Evolutionary conservation across 768 basidiomycete species (phyloP).

Genomic region (Neoboletus subvelutipes): DNA sequence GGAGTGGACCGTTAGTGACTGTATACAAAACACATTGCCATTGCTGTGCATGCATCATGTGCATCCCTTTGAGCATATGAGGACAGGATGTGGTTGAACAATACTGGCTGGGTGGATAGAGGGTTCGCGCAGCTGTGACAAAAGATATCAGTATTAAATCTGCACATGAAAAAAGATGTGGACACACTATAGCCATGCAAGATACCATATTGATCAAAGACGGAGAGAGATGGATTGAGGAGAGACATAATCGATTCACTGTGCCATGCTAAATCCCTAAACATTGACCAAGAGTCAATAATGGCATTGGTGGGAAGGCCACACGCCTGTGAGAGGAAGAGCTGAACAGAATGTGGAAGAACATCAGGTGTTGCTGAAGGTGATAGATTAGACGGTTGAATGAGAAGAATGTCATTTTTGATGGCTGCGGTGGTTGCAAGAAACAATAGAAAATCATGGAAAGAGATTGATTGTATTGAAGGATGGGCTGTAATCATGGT

Average conservation of each 20-base stretch:
- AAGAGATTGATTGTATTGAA: background rate
- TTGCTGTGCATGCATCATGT: conserved; percentile 5
- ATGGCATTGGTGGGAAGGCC: background rate
- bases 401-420: conserved; percentile 4
- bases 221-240: background rate
- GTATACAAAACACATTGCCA: background rate
- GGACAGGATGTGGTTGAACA: background rate
- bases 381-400: background rate
- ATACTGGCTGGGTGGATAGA: background rate
- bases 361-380: background rate
- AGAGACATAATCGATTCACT: background rate
- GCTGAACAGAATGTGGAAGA: background rate
- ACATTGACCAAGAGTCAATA: background rate
- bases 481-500: background rate
- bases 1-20: background rate
- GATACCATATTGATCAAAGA: background rate
- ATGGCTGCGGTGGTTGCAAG: background rate
- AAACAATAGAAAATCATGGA: background rate
- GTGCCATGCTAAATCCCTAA: background rate
- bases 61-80: background rate
- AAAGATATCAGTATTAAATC: too few species aligned
- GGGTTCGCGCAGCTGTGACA: background rate
- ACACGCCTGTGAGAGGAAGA: background rate
- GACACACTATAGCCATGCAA: background rate
- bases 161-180: too few species aligned